phyloP scores from a whole-genome alignment of 345 rosid genomes.

The Limnanthes douglasii region DNA sequence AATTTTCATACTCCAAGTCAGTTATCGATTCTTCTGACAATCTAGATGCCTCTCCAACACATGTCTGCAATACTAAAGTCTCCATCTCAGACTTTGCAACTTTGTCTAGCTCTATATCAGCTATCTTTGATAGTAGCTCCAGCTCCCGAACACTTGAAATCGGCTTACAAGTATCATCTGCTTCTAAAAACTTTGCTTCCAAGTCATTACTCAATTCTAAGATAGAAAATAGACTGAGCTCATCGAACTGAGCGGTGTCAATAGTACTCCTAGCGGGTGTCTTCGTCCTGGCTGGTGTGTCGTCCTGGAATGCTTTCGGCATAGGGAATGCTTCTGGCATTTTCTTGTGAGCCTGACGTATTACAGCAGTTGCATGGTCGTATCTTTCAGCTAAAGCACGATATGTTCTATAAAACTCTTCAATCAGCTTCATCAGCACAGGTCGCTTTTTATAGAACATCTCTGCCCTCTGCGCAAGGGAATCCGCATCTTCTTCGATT shows the following conservation, averaged over 20 bases:
- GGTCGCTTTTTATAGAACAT: conserved; percentile 96
- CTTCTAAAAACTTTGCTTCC: conserved; percentile 29
- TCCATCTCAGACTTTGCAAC: conserved; percentile 28
- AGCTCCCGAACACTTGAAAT: conserved; percentile 19
- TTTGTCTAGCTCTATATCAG: conserved; percentile 41
- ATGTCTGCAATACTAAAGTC: conserved; percentile 38
- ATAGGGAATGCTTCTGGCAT: conserved; percentile 85
- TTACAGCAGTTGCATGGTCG: conserved; percentile 83
- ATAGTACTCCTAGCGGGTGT: too few species aligned
- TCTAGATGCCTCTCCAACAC: conserved; percentile 27
- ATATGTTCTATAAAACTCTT: conserved; percentile 92
- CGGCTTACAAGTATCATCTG: conserved; percentile 20
- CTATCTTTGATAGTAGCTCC: conserved; percentile 29
- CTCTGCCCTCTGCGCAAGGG: conserved; percentile 92
- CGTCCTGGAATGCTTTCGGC: conserved; percentile 44
- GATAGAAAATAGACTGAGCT: conserved; percentile 28
- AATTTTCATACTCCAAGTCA: conserved; percentile 30
- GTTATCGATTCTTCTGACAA: conserved; percentile 34
- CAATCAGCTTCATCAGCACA: conserved; percentile 83
- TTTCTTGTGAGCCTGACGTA: conserved; percentile 73
- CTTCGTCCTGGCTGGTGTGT: too few species aligned
- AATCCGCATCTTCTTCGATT: conserved; percentile 96
- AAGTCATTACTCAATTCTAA: conserved; percentile 22
- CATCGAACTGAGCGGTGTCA: too few species aligned
- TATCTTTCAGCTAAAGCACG: conserved; percentile 97